These are phyloP conservation scores for Lanmaoa rubissima DNA, from an alignment of 768 basidiomycete species.

Conservation along the genomic window DNA sequence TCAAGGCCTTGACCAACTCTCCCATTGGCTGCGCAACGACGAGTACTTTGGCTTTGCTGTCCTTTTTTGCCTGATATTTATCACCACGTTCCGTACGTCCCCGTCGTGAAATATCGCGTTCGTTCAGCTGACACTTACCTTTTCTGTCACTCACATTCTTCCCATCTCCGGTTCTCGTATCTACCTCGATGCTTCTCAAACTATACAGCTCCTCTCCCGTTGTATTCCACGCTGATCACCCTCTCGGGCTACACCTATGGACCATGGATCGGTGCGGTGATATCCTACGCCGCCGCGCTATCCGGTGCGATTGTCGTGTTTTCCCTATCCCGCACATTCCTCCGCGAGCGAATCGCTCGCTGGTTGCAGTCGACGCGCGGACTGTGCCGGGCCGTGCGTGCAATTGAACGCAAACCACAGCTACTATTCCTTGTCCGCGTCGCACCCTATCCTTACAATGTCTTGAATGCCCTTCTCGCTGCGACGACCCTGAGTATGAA, in stretches of 20 bases:
- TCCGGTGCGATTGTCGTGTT: conserved; percentile 84
- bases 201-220: conserved; percentile 73
- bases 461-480: conserved; percentile 92
- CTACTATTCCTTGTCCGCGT: conserved; percentile 89
- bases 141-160: conserved; percentile 3
- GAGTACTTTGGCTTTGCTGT: conserved; percentile 72
- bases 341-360: conserved; percentile 66
- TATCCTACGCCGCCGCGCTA: conserved; percentile 86
- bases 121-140: conserved; percentile 8
- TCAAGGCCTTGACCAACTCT: conserved; percentile 77
- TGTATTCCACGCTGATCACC: conserved; percentile 92
- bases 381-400: conserved; percentile 78
- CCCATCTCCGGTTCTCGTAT: conserved; percentile 4
- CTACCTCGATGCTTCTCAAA: conserved; percentile 10
- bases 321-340: conserved; percentile 68
- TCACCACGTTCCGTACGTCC: conserved; percentile 82
- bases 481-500: conserved; percentile 76
- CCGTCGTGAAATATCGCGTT: conserved; percentile 1
- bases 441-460: conserved; percentile 91
- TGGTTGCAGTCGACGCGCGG: conserved; percentile 71
- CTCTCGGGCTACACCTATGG: conserved; percentile 92
- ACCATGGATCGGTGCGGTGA: conserved; percentile 75
- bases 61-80: conserved; percentile 79
- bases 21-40: conserved; percentile 73
- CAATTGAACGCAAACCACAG: conserved; percentile 84